phyloP scores from a whole-genome alignment of 2,329 filamentous ascomycete species.

The Penicillium hesseltinei region DNA sequence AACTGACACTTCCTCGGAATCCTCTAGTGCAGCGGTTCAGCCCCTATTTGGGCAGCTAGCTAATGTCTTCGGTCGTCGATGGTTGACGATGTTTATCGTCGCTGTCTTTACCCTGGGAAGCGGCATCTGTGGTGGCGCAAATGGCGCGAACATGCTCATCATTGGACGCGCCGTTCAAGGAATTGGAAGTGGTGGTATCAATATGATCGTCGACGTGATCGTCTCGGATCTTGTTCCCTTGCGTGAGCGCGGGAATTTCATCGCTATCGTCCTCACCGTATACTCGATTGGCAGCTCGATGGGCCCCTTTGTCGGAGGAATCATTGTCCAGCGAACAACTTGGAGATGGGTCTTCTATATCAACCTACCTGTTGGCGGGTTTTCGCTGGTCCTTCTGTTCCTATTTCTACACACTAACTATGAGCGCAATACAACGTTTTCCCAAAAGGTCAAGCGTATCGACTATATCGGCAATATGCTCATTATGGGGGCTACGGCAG shows the following conservation, averaged over 20 bases:
- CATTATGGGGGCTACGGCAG: background rate
- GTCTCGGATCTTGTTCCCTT: slow-evolving; percentile 53
- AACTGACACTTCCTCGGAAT: background rate
- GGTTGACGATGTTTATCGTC: slow-evolving; percentile 40
- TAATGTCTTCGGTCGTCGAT: slow-evolving; percentile 52
- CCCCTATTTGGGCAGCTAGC: slow-evolving; percentile 52
- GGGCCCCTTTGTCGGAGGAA: slow-evolving; percentile 22
- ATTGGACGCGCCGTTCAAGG: slow-evolving; percentile 47
- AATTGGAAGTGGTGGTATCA: slow-evolving; percentile 46
- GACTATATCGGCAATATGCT: slow-evolving; percentile 29
- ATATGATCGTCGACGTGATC: slow-evolving; percentile 48
- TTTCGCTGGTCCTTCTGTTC: slow-evolving; percentile 29
- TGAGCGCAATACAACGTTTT: slow-evolving; percentile 21
- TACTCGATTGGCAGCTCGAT: slow-evolving; percentile 46
- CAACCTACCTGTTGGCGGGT: slow-evolving; percentile 23
- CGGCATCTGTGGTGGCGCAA: background rate
- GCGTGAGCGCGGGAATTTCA: slow-evolving; percentile 46
- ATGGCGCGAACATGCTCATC: background rate
- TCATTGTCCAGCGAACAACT: slow-evolving; percentile 16
- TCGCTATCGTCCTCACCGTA: slow-evolving; percentile 38
- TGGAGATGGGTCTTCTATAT: slow-evolving; percentile 34
- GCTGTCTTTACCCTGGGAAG: slow-evolving; percentile 31
- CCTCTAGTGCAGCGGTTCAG: slow-evolving; percentile 35
- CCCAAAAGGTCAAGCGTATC: slow-evolving; percentile 39
- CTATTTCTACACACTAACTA: slow-evolving; percentile 46